phyloP scores from a whole-genome alignment of 2,329 filamentous ascomycete species.

The Teratosphaeria viscida region DNA sequence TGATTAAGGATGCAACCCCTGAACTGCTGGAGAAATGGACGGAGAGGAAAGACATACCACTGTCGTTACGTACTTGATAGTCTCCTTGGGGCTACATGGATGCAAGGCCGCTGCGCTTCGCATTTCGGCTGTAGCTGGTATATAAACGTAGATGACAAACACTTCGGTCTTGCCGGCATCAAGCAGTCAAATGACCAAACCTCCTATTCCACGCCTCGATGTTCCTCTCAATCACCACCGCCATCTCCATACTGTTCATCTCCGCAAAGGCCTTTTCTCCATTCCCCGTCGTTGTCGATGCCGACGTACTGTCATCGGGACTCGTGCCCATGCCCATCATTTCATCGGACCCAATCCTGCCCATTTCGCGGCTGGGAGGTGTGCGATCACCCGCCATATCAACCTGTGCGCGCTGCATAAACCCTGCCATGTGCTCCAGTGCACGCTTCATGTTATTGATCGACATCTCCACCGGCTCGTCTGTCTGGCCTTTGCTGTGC shows the following conservation, averaged over 20 bases:
- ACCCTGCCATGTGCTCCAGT: conserved; percentile 67
- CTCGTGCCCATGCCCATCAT: conserved; percentile 15
- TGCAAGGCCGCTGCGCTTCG: not conserved
- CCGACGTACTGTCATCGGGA: not conserved
- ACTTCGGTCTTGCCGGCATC: not conserved
- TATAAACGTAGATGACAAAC: not conserved
- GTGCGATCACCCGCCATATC: conserved; percentile 61
- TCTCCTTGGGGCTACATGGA: not conserved
- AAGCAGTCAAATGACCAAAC: conserved; percentile 4
- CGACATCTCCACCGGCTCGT: conserved; percentile 62
- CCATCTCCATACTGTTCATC: conserved; percentile 75
- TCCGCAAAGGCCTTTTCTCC: conserved; percentile 59
- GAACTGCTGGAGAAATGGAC: conserved; percentile 22
- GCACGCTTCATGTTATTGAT: conserved; percentile 49
- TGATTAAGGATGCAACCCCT: conserved; percentile 38
- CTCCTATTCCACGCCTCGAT: conserved; percentile 31
- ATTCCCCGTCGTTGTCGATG: not conserved
- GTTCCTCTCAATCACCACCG: conserved; percentile 72
- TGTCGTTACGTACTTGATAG: not conserved
- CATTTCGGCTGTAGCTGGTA: not conserved
- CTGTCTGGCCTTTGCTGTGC: conserved; percentile 37
- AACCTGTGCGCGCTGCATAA: conserved; percentile 78
- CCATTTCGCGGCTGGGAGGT: conserved; percentile 25
- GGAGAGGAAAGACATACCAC: conserved; percentile 14
- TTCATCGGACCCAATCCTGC: conserved; percentile 10